Evolutionary conservation across 306 rosid species (phyloP).

Genomic region (Acacia confusa): DNA sequence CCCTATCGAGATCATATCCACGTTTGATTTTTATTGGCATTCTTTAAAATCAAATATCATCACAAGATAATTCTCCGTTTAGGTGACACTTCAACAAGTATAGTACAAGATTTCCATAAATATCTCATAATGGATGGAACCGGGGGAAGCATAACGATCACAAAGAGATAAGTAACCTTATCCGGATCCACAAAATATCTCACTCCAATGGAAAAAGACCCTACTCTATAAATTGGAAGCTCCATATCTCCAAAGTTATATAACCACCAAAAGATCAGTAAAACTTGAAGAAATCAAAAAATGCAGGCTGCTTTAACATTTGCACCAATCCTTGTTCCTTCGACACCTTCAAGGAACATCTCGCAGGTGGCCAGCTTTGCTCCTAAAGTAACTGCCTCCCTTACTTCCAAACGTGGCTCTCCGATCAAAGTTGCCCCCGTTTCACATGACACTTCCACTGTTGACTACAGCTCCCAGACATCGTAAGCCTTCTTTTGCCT

Average conservation of each 20-base stretch:
- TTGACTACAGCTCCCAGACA: conserved; percentile 49
- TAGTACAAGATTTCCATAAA: conserved; percentile 39
- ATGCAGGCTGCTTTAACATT: conserved; percentile 61
- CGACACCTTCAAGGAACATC: conserved; percentile 40
- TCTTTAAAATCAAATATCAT: not conserved
- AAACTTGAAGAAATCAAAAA: conserved; percentile 28
- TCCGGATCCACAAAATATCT: conserved; percentile 45
- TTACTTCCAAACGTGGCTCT: conserved; percentile 33
- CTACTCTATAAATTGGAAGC: conserved; percentile 33
- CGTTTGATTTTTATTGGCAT: not conserved
- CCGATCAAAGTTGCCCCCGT: conserved; percentile 37
- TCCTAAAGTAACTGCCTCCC: conserved; percentile 30
- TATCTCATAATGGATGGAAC: conserved; percentile 34
- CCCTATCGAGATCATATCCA: not conserved
- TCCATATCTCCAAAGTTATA: not conserved
- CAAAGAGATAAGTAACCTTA: conserved; percentile 37
- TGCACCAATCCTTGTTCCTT: conserved; percentile 47
- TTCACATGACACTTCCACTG: conserved; percentile 40
- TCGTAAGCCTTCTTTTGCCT: conserved; percentile 45
- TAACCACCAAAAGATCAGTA: conserved; percentile 14
- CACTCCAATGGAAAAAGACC: not conserved
- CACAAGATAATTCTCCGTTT: not conserved
- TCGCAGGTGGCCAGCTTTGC: conserved; percentile 32
- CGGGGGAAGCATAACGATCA: not conserved
- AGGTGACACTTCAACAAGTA: not conserved